A percentile compares a stretch with the other conserved stretches of the same genome.
These are phyloP conservation scores for Ampelomyces quisqualis DNA, from an alignment of 2,329 filamentous ascomycete species.

Conservation along the genomic window DNA sequence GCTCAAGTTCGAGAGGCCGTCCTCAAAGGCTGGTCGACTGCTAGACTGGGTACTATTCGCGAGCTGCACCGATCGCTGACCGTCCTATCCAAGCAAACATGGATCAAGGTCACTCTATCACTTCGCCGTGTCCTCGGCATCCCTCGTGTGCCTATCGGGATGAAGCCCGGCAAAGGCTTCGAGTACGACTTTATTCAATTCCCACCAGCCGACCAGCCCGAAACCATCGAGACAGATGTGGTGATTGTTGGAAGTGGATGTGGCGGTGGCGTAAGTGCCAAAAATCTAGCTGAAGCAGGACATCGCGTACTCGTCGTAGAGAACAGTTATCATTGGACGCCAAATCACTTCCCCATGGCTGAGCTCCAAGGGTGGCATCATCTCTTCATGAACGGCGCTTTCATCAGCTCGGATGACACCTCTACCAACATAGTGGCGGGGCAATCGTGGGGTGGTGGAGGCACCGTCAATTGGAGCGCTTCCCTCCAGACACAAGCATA, in stretches of 20 bases:
- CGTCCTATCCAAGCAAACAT: conserved; percentile 56
- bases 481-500: conserved; percentile 68
- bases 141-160: conserved; percentile 57
- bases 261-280: conserved; percentile 78
- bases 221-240: conserved; percentile 73
- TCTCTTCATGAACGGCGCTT: conserved; percentile 69
- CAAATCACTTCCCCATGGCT: conserved; percentile 72
- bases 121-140: conserved; percentile 61
- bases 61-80: conserved; percentile 58
- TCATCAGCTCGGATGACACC: conserved; percentile 53
- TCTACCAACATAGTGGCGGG: conserved; percentile 65
- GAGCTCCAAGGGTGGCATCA: conserved; percentile 61
- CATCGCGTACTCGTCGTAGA: conserved; percentile 77
- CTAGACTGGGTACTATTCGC: conserved; percentile 58
- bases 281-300: conserved; percentile 75
- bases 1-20: conserved; percentile 62
- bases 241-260: conserved; percentile 86
- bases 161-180: conserved; percentile 54
- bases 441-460: conserved; percentile 79
- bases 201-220: conserved; percentile 54
- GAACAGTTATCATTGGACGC: conserved; percentile 75
- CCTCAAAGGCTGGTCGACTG: conserved; percentile 62
- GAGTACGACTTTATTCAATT: conserved; percentile 65
- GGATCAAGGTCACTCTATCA: conserved; percentile 57
- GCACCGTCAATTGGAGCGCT: conserved; percentile 82